These are phyloP conservation scores for Neocatenulostroma microsporum DNA, from an alignment of 2,329 filamentous ascomycete species.

Conservation along the genomic window DNA sequence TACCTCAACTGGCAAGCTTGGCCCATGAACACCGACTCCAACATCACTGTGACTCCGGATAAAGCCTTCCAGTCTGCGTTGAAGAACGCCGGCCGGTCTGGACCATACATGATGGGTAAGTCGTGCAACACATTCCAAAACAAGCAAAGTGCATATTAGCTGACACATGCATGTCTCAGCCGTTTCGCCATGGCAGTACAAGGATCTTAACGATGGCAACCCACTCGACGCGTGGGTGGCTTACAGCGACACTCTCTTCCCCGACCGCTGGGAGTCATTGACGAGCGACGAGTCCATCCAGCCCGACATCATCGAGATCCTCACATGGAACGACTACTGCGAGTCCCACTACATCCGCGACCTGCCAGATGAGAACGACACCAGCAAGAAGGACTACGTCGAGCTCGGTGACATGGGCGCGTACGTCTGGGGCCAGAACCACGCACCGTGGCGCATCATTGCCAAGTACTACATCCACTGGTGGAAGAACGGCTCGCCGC, in stretches of 20 bases:
- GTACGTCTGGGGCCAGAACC: slow-evolving; percentile 31
- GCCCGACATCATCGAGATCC: slow-evolving; percentile 34
- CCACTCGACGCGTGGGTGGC: slow-evolving; percentile 29
- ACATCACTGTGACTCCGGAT: slow-evolving; percentile 28
- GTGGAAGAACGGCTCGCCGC: slow-evolving; percentile 30
- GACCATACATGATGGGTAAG: slow-evolving; percentile 34
- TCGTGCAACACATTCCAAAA: slow-evolving; percentile 15
- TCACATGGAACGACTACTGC: slow-evolving; percentile 35
- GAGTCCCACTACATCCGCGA: slow-evolving; percentile 35
- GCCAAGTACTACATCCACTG: slow-evolving; percentile 32
- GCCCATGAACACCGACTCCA: slow-evolving; percentile 27
- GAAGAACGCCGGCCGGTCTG: slow-evolving; percentile 26
- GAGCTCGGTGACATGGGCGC: slow-evolving; percentile 27
- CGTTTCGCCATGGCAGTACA: slow-evolving; percentile 35
- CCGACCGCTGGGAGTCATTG: slow-evolving; percentile 25
- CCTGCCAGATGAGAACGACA: slow-evolving; percentile 24
- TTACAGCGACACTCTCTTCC: slow-evolving; percentile 33
- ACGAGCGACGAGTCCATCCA: slow-evolving; percentile 21
- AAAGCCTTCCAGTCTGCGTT: slow-evolving; percentile 29
- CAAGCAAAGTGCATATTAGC: slow-evolving; percentile 10
- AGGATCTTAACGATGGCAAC: slow-evolving; percentile 32
- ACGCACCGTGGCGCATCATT: slow-evolving; percentile 33
- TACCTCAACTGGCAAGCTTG: slow-evolving; percentile 36
- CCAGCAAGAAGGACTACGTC: slow-evolving; percentile 24
- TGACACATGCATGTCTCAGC: slow-evolving; percentile 20